Evolutionary conservation across 345 rosid species (phyloP).

Genomic region (Acer saccharum): DNA sequence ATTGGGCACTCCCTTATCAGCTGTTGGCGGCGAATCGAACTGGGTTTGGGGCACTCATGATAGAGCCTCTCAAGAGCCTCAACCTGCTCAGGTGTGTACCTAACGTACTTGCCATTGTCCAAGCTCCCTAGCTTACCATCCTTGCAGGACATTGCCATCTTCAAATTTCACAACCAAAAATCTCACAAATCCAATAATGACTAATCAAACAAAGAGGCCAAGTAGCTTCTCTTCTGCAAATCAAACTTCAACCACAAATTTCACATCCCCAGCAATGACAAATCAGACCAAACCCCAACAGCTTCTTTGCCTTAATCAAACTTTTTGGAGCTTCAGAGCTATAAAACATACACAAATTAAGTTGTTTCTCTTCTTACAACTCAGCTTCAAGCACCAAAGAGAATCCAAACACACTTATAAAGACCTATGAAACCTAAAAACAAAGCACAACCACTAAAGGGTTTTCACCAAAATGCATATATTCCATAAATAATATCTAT

Average conservation of each 20-base stretch:
- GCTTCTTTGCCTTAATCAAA: not conserved
- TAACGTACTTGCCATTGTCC: constrained; percentile 97
- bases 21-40: constrained; percentile 98
- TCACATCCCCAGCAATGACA: constrained; percentile 10
- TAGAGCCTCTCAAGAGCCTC: constrained; percentile 99
- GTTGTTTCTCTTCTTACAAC: too few relatives aligned
- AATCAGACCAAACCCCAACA: not conserved
- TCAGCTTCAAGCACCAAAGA: too few relatives aligned
- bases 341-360: too few relatives aligned
- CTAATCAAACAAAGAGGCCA: constrained; percentile 6
- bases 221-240: constrained; percentile 12
- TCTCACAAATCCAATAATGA: constrained; percentile 18
- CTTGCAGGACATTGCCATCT: constrained; percentile 92
- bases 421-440: constrained; percentile 6
- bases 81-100: constrained; percentile 99
- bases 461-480: constrained; percentile 16
- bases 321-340: too few relatives aligned
- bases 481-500: not conserved
- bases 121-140: constrained; percentile 75
- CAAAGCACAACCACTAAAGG: not conserved
- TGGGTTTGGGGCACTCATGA: constrained; percentile 98
- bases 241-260: not conserved
- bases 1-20: constrained; percentile 97
- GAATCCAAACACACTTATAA: not conserved
- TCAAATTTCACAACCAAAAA: constrained; percentile 24